These are phyloP conservation scores for Hypoxylon fuscum DNA, from an alignment of 495 filamentous ascomycete species.

Conservation along the genomic window DNA sequence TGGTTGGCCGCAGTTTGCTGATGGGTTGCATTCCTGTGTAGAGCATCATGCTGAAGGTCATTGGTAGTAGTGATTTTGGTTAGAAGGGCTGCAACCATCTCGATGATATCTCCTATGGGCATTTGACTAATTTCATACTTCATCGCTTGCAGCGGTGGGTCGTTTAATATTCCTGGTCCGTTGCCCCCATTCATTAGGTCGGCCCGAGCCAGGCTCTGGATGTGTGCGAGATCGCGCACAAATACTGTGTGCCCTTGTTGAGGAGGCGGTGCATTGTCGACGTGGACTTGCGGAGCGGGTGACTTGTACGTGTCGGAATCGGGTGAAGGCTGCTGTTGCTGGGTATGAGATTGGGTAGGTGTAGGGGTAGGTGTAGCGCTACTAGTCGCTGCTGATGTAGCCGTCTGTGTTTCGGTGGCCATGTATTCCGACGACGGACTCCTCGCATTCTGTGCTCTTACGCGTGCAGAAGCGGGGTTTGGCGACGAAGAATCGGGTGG, in stretches of 20 bases:
- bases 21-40: slow-evolving; percentile 58
- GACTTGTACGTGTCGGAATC: slow-evolving; percentile 56
- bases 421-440: slow-evolving; percentile 46
- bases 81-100: slow-evolving; percentile 98
- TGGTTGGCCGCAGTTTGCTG: slow-evolving; percentile 56
- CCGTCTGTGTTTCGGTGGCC: slow-evolving; percentile 45
- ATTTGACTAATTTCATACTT: slow-evolving; percentile 97
- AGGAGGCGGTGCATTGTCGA: slow-evolving; percentile 35
- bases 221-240: slow-evolving; percentile 85
- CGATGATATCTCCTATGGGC: slow-evolving; percentile 97
- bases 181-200: slow-evolving; percentile 65
- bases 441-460: slow-evolving; percentile 45
- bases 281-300: slow-evolving; percentile 31
- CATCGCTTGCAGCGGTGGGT: slow-evolving; percentile 59
- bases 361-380: slow-evolving; percentile 46
- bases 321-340: slow-evolving; percentile 67
- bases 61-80: slow-evolving; percentile 99
- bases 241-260: slow-evolving; percentile 66
- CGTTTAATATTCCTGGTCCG: slow-evolving; percentile 58
- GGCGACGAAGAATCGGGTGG: slow-evolving; percentile 60
- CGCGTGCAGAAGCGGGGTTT: slow-evolving; percentile 49
- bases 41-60: slow-evolving; percentile 85
- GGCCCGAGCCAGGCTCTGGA: slow-evolving; percentile 85
- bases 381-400: slow-evolving; percentile 42
- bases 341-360: no score